Evolutionary conservation across 1,139 yeast genomes (phyloP).

Genomic region (Maudiozyma humilis): DNA sequence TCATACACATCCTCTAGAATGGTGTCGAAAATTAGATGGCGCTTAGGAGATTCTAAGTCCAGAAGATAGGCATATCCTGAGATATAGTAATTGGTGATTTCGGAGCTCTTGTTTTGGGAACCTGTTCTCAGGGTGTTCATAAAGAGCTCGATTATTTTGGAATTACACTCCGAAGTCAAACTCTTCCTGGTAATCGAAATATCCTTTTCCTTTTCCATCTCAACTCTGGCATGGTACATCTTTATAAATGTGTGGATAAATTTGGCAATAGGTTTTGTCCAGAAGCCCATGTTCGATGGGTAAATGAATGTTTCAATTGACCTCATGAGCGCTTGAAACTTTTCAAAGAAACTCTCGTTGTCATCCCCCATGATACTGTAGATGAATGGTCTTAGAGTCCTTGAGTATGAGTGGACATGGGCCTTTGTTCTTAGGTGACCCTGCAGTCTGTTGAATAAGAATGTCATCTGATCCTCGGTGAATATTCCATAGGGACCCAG

Average conservation of each 20-base stretch:
- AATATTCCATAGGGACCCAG: conserved; percentile 53
- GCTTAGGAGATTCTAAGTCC: conserved; percentile 45
- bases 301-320: conserved; percentile 81
- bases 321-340: conserved; percentile 48
- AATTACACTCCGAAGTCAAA: conserved; percentile 41
- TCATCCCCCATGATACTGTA: conserved; percentile 52
- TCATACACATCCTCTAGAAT: conserved; percentile 73
- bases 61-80: conserved; percentile 58
- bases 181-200: conserved; percentile 29
- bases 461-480: conserved; percentile 50
- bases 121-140: conserved; percentile 58
- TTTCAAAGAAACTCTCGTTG: conserved; percentile 46
- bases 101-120: conserved; percentile 63
- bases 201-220: conserved; percentile 37
- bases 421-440: conserved; percentile 45
- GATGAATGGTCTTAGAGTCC: conserved; percentile 55
- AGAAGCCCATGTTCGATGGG: conserved; percentile 82
- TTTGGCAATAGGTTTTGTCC: conserved; percentile 69
- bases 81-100: conserved; percentile 53
- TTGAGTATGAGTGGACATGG: conserved; percentile 46
- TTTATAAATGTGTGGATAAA: conserved; percentile 49
- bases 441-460: conserved; percentile 44
- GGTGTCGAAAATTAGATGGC: conserved; percentile 47
- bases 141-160: conserved; percentile 40
- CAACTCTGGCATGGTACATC: conserved; percentile 51